phyloP scores from a whole-genome alignment of 1,284 basidiomycete genomes.

The Fomitopsis betulina region DNA sequence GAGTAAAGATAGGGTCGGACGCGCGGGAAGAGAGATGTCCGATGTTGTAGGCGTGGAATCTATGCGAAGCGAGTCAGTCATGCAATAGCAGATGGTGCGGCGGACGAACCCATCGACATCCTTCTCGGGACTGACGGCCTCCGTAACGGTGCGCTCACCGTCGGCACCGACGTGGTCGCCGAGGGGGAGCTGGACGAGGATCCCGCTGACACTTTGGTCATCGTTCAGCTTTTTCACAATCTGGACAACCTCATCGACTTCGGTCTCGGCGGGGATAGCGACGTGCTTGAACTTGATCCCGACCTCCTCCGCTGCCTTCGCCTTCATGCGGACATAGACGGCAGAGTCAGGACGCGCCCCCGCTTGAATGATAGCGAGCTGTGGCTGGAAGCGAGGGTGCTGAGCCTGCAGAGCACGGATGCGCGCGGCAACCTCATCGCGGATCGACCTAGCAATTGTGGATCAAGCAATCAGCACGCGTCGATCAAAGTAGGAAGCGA shows the following conservation, averaged over 20 bases:
- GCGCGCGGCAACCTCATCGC: conserved; percentile 63
- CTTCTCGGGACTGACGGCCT: conserved; percentile 92
- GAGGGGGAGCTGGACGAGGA: conserved; percentile 97
- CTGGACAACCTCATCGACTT: conserved; percentile 75
- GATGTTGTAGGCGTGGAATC: conserved; percentile 99
- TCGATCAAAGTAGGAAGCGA: conserved; percentile 3
- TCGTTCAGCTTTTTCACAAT: conserved; percentile 82
- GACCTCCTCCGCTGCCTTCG: conserved; percentile 92
- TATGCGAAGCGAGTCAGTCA: conserved; percentile 23
- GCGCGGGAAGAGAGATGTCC: conserved; percentile 92
- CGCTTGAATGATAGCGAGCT: conserved; percentile 92
- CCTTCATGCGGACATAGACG: conserved; percentile 97
- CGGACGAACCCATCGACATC: conserved; percentile 88
- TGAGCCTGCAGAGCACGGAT: conserved; percentile 59
- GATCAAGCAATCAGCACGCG: neutral
- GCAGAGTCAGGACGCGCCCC: conserved; percentile 88
- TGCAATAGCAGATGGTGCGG: conserved; percentile 6
- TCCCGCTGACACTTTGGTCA: conserved; percentile 81
- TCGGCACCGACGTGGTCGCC: conserved; percentile 81
- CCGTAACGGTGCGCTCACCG: conserved; percentile 89
- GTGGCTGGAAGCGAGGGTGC: conserved; percentile 83
- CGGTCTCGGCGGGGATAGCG: conserved; percentile 64
- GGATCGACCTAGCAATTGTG: conserved; percentile 62
- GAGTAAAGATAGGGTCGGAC: conserved; percentile 86
- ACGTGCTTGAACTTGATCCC: conserved; percentile 90